These are phyloP conservation scores for Cetradonia linearis DNA, from an alignment of 495 filamentous ascomycete genomes.

Conservation along the genomic window DNA sequence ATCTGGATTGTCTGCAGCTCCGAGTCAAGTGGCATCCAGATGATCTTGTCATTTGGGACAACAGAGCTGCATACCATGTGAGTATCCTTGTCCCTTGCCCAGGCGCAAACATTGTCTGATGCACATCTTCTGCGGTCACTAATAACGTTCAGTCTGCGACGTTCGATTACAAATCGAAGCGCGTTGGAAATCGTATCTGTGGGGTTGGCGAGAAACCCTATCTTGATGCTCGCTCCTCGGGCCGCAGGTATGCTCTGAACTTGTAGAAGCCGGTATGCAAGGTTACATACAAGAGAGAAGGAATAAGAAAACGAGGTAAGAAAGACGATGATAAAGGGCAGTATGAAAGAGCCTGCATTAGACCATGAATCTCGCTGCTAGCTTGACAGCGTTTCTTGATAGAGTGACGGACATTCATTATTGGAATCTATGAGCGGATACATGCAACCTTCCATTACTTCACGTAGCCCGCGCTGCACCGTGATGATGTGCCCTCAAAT, in stretches of 20 bases:
- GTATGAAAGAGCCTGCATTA: too few relatives aligned
- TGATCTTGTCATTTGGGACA: constrained; percentile 4
- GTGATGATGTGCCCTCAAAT: too few relatives aligned
- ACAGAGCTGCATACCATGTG: constrained; percentile 1
- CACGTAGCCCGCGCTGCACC: too few relatives aligned
- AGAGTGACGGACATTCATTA: too few relatives aligned
- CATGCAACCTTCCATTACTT: too few relatives aligned
- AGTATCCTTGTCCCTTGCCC: background rate
- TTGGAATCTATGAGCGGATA: too few relatives aligned
- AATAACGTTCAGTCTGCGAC: constrained; percentile 29
- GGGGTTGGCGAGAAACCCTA: constrained; percentile 40
- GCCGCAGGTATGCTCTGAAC: constrained; percentile 4
- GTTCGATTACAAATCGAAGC: constrained; percentile 34
- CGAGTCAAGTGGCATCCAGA: constrained; percentile 3
- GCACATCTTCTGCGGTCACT: background rate
- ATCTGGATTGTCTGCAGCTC: background rate
- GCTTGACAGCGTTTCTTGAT: too few relatives aligned
- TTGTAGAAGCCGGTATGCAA: background rate
- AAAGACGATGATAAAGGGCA: too few relatives aligned
- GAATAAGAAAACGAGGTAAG: too few relatives aligned
- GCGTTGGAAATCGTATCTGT: constrained; percentile 34
- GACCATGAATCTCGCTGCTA: too few relatives aligned
- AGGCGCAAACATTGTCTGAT: background rate
- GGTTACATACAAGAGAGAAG: too few relatives aligned
- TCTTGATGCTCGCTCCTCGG: constrained; percentile 30